phyloP scores from a whole-genome alignment of 176 grass and related monocot species.

The Aegilops speltoides region DNA sequence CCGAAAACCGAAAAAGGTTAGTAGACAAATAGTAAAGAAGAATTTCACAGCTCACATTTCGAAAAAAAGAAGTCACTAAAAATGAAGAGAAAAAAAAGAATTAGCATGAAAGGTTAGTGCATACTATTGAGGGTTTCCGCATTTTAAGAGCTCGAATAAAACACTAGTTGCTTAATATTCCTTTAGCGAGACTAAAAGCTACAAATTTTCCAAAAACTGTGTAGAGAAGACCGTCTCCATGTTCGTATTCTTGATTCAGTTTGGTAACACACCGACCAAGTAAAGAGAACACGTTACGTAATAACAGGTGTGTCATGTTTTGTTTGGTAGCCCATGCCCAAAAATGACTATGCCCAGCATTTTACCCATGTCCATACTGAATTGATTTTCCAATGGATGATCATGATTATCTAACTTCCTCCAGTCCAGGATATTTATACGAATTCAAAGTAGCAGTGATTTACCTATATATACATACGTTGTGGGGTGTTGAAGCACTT shows the following conservation, averaged over 20 bases:
- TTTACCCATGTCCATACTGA: not conserved
- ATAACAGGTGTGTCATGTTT: not conserved
- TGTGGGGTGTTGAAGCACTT: constrained; percentile 11
- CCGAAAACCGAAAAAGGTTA: not conserved
- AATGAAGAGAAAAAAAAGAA: not conserved
- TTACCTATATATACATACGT: not conserved
- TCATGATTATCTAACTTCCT: not conserved
- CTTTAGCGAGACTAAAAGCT: not conserved
- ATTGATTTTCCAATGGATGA: not conserved
- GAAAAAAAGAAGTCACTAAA: not conserved
- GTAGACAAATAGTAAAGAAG: not conserved
- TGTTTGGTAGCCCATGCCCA: not conserved
- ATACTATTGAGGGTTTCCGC: not conserved
- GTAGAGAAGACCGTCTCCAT: not conserved
- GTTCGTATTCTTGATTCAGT: constrained; percentile 1
- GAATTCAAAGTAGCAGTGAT: not conserved
- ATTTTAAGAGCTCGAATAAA: constrained; percentile 24
- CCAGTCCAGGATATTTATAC: not conserved
- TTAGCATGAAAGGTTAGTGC: not conserved
- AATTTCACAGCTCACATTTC: not conserved
- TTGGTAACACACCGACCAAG: constrained; percentile 3
- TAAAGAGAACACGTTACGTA: not conserved
- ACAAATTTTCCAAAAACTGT: not conserved
- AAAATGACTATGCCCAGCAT: not conserved
- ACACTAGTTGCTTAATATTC: not conserved